Percentiles rank a stretch among this genome's conserved stretches.
These are phyloP conservation scores for Candida gigantensis DNA, from an alignment of 1,139 yeast species.

Conservation along the genomic window DNA sequence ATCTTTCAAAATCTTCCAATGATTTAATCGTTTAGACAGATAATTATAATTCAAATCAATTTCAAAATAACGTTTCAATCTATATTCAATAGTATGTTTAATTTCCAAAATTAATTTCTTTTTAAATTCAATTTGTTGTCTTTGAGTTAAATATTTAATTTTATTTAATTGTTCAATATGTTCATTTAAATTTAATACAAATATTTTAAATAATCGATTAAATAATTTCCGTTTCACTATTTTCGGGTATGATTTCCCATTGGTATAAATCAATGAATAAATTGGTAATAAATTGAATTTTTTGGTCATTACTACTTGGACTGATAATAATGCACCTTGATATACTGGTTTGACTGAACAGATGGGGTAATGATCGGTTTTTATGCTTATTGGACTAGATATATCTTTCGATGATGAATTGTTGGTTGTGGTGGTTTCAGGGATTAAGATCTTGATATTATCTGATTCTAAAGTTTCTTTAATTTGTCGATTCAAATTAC, in stretches of 20 bases:
- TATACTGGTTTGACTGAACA: no score
- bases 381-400: neutral
- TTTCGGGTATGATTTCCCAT: neutral
- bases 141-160: slow-evolving; percentile 36
- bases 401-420: neutral
- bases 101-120: slow-evolving; percentile 27
- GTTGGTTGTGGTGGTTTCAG: neutral
- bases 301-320: neutral
- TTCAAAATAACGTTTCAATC: slow-evolving; percentile 23
- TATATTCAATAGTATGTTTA: slow-evolving; percentile 27
- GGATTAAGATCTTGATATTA: slow-evolving; percentile 3
- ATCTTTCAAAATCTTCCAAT: neutral
- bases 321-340: neutral
- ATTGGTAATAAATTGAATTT: slow-evolving; percentile 12
- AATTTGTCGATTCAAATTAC: slow-evolving; percentile 34
- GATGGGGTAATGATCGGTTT: neutral
- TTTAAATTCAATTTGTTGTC: slow-evolving; percentile 28
- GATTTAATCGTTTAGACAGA: neutral
- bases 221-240: slow-evolving; percentile 26
- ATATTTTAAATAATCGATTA: slow-evolving; percentile 39
- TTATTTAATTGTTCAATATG: slow-evolving; percentile 40
- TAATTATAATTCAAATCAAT: neutral
- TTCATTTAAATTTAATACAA: slow-evolving; percentile 40
- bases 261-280: slow-evolving; percentile 8
- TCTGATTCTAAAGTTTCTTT: slow-evolving; percentile 26